These are phyloP conservation scores for Ganoderma multipileum DNA, from an alignment of 1,284 basidiomycete genomes.

Conservation along the genomic window DNA sequence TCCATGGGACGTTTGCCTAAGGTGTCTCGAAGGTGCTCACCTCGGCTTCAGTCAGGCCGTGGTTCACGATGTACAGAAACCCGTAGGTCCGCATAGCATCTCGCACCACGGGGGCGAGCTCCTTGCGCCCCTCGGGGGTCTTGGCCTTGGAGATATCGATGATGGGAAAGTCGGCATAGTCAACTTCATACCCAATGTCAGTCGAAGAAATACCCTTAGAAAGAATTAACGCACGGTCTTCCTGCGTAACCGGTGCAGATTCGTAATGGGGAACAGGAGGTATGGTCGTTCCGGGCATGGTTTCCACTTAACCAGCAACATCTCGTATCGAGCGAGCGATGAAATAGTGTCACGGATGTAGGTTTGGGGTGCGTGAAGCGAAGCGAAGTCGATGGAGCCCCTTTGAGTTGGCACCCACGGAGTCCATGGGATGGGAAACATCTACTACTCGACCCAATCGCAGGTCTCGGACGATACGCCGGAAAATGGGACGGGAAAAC, in stretches of 20 bases:
- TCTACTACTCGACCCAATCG: not conserved
- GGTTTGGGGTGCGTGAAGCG: not conserved
- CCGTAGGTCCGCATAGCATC: slow-evolving; percentile 66
- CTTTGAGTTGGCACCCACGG: not conserved
- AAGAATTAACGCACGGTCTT: slow-evolving; percentile 33
- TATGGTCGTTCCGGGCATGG: slow-evolving; percentile 13
- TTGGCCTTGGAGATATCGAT: slow-evolving; percentile 64
- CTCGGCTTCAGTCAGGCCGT: slow-evolving; percentile 56
- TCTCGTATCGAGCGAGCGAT: not conserved
- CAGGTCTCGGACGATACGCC: not conserved
- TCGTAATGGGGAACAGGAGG: slow-evolving; percentile 44
- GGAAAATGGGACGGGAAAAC: not conserved
- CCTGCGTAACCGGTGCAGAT: slow-evolving; percentile 43
- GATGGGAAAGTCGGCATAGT: slow-evolving; percentile 72
- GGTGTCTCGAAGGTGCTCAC: slow-evolving; percentile 35
- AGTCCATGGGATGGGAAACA: not conserved
- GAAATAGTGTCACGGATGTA: not conserved
- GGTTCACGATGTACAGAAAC: slow-evolving; percentile 69
- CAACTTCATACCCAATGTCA: slow-evolving; percentile 47
- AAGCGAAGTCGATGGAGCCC: not conserved
- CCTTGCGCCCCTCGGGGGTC: slow-evolving; percentile 52
- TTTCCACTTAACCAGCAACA: too few species aligned
- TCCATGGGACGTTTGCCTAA: not conserved
- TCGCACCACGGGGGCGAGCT: slow-evolving; percentile 56
- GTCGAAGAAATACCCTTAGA: too few species aligned